Conservation (phyloP, 352 stramenopile genomes). For the Pythium folliculosum region DNA sequence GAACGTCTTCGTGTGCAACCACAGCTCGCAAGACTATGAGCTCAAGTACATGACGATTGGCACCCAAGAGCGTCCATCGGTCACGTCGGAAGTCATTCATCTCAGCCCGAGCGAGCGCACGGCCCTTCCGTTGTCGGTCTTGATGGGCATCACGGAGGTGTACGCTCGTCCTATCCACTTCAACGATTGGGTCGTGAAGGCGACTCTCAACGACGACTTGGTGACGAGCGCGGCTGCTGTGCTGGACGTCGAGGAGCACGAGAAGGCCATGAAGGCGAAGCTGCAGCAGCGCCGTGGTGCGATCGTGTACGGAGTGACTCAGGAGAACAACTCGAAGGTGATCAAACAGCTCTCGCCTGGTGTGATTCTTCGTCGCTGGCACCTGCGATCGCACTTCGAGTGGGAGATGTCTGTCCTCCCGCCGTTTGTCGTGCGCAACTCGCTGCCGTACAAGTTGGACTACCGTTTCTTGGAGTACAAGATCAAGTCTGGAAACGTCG, state of each 20-base stretch:
- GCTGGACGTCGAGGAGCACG: conserved; percentile 58
- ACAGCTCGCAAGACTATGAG: conserved; percentile 71
- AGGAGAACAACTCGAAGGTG: conserved; percentile 74
- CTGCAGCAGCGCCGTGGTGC: conserved; percentile 58
- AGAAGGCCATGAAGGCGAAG: conserved; percentile 47
- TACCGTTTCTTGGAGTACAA: conserved; percentile 88
- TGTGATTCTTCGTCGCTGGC: conserved; percentile 74
- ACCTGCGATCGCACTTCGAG: conserved; percentile 74
- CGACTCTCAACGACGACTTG: conserved; percentile 76
- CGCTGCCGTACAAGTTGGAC: conserved; percentile 81
- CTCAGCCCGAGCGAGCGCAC: conserved; percentile 67
- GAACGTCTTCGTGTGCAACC: conserved; percentile 82
- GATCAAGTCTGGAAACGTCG: conserved; percentile 47
- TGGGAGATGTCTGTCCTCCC: conserved; percentile 79
- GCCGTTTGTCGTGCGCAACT: conserved; percentile 87
- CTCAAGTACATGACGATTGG: conserved; percentile 74
- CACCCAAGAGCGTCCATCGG: conserved; percentile 41
- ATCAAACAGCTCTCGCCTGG: conserved; percentile 75
- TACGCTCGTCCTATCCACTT: conserved; percentile 67
- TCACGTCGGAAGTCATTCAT: conserved; percentile 63
- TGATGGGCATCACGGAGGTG: conserved; percentile 86
- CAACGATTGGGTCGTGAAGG: conserved; percentile 78
- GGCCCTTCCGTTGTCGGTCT: conserved; percentile 50
- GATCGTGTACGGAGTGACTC: conserved; percentile 77
- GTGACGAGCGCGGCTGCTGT: conserved; percentile 59